These are phyloP conservation scores for Polyporus tsugae DNA, from an alignment of 1,284 basidiomycete species.

Conservation along the genomic window DNA sequence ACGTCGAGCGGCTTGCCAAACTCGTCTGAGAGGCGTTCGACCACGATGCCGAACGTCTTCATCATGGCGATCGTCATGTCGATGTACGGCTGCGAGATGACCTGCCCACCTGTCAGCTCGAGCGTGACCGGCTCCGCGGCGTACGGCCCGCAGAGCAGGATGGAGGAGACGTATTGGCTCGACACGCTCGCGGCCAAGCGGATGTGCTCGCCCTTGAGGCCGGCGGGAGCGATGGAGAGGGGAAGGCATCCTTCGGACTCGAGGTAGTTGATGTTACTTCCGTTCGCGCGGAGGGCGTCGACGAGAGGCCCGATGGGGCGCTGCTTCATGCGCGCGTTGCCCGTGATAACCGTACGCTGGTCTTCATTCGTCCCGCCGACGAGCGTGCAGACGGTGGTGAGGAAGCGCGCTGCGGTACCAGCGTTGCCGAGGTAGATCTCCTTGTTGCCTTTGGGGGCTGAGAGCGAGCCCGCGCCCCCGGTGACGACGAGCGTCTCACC, in stretches of 20 bases:
- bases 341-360: constrained; percentile 84
- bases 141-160: constrained; percentile 96
- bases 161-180: constrained; percentile 98
- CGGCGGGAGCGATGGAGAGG: constrained; percentile 85
- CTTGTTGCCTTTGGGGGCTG: constrained; percentile 80
- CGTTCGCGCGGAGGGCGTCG: constrained; percentile 87
- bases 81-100: constrained; percentile 99
- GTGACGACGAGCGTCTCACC: constrained; percentile 94
- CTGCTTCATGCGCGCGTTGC: constrained; percentile 99
- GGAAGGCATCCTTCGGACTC: constrained; percentile 90
- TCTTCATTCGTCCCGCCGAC: constrained; percentile 61
- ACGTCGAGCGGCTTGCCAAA: constrained; percentile 77
- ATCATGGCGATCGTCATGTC: constrained; percentile 99
- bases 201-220: constrained; percentile 86
- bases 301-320: constrained; percentile 96
- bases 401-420: constrained; percentile 97
- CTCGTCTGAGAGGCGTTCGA: constrained; percentile 73
- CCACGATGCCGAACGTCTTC: constrained; percentile 90
- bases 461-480: constrained; percentile 86
- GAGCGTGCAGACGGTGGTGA: constrained; percentile 94
- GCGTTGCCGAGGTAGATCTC: constrained; percentile 97
- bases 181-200: constrained; percentile 94
- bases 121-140: constrained; percentile 84
- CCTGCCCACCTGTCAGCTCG: constrained; percentile 91
- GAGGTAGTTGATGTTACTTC: constrained; percentile 81